Base-by-base conservation (phyloP, 352 stramenopile genomes). In the Saprolegnia parasitica region DNA sequence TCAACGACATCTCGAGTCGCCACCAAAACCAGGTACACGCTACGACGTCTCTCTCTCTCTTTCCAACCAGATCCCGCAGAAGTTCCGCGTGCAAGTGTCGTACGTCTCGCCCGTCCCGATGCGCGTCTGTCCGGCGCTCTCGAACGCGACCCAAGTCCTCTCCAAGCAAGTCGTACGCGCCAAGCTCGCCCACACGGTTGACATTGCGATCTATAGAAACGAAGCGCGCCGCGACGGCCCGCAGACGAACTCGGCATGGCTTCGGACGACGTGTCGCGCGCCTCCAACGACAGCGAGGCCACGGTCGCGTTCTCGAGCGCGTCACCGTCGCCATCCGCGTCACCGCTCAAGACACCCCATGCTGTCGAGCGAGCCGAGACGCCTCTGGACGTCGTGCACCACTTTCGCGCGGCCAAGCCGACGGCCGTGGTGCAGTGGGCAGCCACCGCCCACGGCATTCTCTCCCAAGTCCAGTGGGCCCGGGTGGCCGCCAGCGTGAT, bases 201-300 rank as follows among this genome's bases (percentile, higher is more conserved):
- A 23, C 24, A 55, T 6, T 23, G 5, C n/a, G n/a, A 23, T 29
- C 47, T 2, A 29, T 55, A 55, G 47, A 55, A 55, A 55, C 47
- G 47, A 23, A 55, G 47, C 5, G 47, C 47, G 5, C 47, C 47
- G n/a, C n/a, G n/a, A 55, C n/a, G n/a, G 5, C 47, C 2, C 24
- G 47, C n/a, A 55, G 47, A 29, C 24, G 24, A 55, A 2, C 2
- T 55, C 24, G 47, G 5, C 2, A 55, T 55, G 47, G 24, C 47
- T 2, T 29, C 47, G n/a, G 47, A 55, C 2, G 24, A 55, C 2
- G 47, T 55, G 2, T 55, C 47, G n/a, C 47, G 47, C 24, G 47
- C 47, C 47, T 55, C 47, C 47, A 55, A 55, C 47, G 47, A 55
- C 24, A 55, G 47, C 47, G 47, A 55, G n/a, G 47, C 47, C n/a